These are phyloP conservation scores for Pholiota molesta DNA, from an alignment of 768 basidiomycete species.

Conservation along the genomic window DNA sequence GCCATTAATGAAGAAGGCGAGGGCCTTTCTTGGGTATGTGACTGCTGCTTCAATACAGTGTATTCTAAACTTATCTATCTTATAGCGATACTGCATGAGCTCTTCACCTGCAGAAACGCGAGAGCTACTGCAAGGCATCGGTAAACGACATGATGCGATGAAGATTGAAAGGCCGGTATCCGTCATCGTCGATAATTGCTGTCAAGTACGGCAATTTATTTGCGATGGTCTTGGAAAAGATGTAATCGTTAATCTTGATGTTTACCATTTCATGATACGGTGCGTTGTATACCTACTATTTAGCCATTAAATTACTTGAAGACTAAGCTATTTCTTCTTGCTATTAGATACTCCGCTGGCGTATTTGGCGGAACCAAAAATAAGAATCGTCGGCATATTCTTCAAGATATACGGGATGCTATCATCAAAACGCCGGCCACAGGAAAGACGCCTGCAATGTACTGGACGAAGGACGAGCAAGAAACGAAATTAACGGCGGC, in stretches of 20 bases:
- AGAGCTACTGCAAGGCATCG: not conserved
- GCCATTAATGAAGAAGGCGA: conserved; percentile 13
- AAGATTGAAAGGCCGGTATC: not conserved
- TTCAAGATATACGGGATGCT: not conserved
- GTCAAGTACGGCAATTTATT: conserved; percentile 10
- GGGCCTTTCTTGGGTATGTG: conserved; percentile 11
- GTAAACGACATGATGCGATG: not conserved
- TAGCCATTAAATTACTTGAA: not conserved
- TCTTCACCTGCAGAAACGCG: conserved; percentile 8
- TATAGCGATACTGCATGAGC: conserved; percentile 11
- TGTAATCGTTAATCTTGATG: conserved; percentile 7
- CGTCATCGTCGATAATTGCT: conserved; percentile 14
- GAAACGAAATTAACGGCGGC: not conserved
- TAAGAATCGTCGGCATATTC: not conserved
- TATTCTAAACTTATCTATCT: not conserved
- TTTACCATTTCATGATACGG: conserved; percentile 12
- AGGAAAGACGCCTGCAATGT: not conserved
- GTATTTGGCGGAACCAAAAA: conserved; percentile 6
- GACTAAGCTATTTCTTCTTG: not conserved
- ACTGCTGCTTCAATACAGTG: not conserved
- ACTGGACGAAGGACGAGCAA: conserved; percentile 12
- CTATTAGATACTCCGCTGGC: conserved; percentile 1
- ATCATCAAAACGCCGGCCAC: not conserved
- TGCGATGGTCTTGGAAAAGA: not conserved
- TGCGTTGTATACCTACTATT: not conserved